Conservation (phyloP, 2,329 filamentous ascomycete species). For the Botrytis medusae region DNA sequence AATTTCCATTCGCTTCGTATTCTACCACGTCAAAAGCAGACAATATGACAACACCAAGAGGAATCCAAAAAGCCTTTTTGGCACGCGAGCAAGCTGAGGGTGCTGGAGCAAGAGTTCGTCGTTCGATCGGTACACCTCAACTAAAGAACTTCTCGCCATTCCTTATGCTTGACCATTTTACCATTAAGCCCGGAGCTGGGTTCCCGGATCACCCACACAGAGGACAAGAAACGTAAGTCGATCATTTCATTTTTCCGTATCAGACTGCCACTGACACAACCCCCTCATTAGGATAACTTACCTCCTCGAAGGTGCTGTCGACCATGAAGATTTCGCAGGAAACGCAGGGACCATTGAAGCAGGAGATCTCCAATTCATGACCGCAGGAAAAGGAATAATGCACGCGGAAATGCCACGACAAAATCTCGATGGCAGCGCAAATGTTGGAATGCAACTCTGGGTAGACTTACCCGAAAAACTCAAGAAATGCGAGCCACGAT, state of each 20-base stretch:
- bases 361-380: constrained; percentile 98
- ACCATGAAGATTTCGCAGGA: constrained; percentile 91
- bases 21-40: constrained; percentile 29
- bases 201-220: constrained; percentile 79
- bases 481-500: constrained; percentile 87
- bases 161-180: constrained; percentile 95
- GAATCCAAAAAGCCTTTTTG: constrained; percentile 79
- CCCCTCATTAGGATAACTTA: constrained; percentile 66
- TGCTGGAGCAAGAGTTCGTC: constrained; percentile 80
- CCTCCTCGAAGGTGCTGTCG: constrained; percentile 77
- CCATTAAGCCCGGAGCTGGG: constrained; percentile 73
- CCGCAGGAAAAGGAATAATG: constrained; percentile 85
- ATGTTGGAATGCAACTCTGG: constrained; percentile 92
- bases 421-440: constrained; percentile 71
- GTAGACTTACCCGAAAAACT: constrained; percentile 81
- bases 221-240: constrained; percentile 50
- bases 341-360: constrained; percentile 78
- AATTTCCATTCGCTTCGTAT: constrained; percentile 28
- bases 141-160: constrained; percentile 89
- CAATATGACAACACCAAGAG: constrained; percentile 67
- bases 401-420: constrained; percentile 93
- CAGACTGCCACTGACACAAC: neutral
- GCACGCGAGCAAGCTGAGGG: constrained; percentile 87
- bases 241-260: neutral
- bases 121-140: constrained; percentile 80